Evolutionary conservation across 306 rosid genomes (phyloP), one percentile per base, ranked within the genome.

Genomic region (Inga laurina): DNA sequence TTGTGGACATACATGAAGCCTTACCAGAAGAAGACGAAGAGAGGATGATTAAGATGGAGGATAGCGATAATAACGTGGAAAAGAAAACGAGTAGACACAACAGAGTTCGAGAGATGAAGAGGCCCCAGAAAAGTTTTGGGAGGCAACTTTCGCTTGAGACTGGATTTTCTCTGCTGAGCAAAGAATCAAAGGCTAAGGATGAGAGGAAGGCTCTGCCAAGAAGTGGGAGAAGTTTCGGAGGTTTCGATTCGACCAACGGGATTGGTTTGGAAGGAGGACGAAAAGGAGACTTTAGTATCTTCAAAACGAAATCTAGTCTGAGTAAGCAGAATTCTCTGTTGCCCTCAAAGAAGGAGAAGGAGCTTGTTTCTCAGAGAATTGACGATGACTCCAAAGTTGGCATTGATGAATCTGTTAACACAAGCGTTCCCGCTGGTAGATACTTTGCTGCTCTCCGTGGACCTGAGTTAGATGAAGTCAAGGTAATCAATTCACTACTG

Each of bases 401-500:
- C 66, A 74, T 41, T 73, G 91, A 91, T 80, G 93, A 94, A 32
- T 92, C 91, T 41, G 86, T 83, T 41, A 79, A 91, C 56, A 54
- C 71, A 72, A 92, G 92, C 71, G 98, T 94, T 89, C 93, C 98
- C 52, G 98, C 88, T 41, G 96, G 93, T 30, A 92, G 97, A 85
- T 91, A 91, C 83, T 91, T 87, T n/a, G 97, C 94, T 70, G 98
- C 98, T 45, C 97, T 94, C 56, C 91, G 87, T 82, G 98, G 98
- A 45, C 96, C 98, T 62, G 98, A 93, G 78, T 88, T 94, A n/a
- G 97, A 94, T 43, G 84, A 92, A 92, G 93, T 94, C 88, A 94
- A 90, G 97, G 98, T 94, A 24, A 85, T 30, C 52, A 5, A 49
- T 35, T 35, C 21, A 37, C 49, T 24, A 35, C 74, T 18, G 9